phyloP scores from a whole-genome alignment of 192 early-diverging fungal species.

The Coemansia sp. region DNA sequence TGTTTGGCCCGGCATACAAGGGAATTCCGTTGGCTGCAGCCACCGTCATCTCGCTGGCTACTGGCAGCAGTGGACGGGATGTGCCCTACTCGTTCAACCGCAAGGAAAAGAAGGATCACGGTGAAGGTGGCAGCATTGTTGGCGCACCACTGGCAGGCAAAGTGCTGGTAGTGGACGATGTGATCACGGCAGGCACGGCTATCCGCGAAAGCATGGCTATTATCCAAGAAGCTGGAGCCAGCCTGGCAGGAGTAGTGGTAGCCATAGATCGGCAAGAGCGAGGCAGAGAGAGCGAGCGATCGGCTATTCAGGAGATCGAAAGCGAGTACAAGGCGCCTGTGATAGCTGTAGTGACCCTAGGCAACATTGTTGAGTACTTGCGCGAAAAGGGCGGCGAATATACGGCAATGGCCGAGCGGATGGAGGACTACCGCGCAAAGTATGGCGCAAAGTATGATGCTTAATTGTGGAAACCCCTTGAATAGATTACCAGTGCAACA shows the following conservation, averaged over 20 bases:
- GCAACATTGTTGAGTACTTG: constrained; percentile 86
- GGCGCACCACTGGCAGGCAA: constrained; percentile 74
- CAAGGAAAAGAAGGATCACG: constrained; percentile 99
- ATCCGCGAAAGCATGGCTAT: constrained; percentile 87
- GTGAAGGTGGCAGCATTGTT: constrained; percentile 95
- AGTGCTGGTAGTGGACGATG: constrained; percentile 92
- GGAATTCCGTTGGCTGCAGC: constrained; percentile 91
- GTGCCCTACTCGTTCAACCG: constrained; percentile 93
- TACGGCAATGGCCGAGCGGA: constrained; percentile 58
- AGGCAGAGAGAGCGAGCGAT: constrained; percentile 63
- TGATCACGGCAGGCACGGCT: constrained; percentile 99
- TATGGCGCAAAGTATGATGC: constrained; percentile 69
- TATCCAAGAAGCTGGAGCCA: constrained; percentile 70
- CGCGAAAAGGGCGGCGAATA: constrained; percentile 54
- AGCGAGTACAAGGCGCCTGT: constrained; percentile 76
- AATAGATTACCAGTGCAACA: no score
- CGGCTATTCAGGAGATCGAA: constrained; percentile 93
- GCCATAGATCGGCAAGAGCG: constrained; percentile 91
- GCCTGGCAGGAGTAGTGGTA: constrained; percentile 81
- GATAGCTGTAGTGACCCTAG: constrained; percentile 80
- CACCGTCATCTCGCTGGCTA: constrained; percentile 73
- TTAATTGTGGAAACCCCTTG: background rate
- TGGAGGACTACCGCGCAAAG: constrained; percentile 75
- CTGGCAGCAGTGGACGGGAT: constrained; percentile 44
- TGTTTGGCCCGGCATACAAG: constrained; percentile 99